Conservation (phyloP, 1,139 yeast genomes). For the Geotrichum klebahnii region DNA sequence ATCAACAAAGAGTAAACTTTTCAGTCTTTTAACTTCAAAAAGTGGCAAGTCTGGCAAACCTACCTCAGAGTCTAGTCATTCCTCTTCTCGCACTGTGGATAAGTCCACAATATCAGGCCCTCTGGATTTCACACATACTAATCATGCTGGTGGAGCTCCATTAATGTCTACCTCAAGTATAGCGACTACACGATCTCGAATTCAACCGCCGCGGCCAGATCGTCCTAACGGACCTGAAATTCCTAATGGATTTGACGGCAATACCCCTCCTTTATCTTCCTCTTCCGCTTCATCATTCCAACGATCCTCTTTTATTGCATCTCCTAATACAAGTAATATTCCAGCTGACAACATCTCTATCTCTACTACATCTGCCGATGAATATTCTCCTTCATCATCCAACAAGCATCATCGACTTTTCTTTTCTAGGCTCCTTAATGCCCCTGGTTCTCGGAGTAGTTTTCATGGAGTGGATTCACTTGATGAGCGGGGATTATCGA, state of each 20-base stretch:
- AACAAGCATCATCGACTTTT: neutral
- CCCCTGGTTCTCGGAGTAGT: constrained; percentile 12
- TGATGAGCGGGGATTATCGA: neutral
- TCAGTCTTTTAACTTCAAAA: constrained; percentile 4
- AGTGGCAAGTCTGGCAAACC: neutral
- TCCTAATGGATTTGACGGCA: neutral
- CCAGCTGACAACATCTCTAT: constrained; percentile 8
- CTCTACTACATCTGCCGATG: constrained; percentile 13
- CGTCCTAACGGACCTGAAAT: constrained; percentile 1
- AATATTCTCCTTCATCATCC: constrained; percentile 2
- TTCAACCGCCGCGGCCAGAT: constrained; percentile 2
- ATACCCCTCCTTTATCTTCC: constrained; percentile 4
- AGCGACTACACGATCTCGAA: neutral
- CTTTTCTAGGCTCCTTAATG: constrained; percentile 1
- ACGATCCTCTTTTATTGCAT: constrained; percentile 10
- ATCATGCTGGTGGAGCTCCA: constrained; percentile 13
- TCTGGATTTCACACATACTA: constrained; percentile 17
- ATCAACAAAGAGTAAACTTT: constrained; percentile 2
- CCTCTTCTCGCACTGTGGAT: neutral
- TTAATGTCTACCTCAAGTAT: constrained; percentile 1
- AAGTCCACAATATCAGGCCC: constrained; percentile 14
- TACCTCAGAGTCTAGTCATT: neutral
- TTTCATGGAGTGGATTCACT: constrained; percentile 7
- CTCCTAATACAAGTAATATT: constrained; percentile 7
- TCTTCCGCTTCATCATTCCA: constrained; percentile 6